Base-by-base conservation (phyloP, 108 stramenopile genomes). In the Discostella pseudostelligera region DNA sequence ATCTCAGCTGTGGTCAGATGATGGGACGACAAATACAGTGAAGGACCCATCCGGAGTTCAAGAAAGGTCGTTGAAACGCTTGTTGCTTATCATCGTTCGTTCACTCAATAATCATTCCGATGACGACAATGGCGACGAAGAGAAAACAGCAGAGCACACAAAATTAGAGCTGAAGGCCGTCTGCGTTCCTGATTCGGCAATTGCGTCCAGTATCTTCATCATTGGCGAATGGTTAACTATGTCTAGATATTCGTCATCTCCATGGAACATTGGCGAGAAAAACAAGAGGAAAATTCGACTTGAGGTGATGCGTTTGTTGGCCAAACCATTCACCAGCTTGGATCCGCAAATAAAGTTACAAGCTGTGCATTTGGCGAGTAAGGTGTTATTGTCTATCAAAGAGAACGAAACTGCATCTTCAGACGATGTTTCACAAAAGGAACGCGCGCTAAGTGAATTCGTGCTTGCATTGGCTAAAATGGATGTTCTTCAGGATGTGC, bases 381-480 rank as follows among this genome's bases (percentile, higher is more conserved):
- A 97, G 62, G 50, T 97, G 17, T 49, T 87, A 39, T 36, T 87
- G 32, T 39, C 60, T 59, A 59, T 63, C 51, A 73, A 62, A 26
- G 59, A 60, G 46, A 60, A 67, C 45, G 29, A 40, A 45, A 19
- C 50, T 19, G 20, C 59, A 19, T 68, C 62, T 17, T 66, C 65
- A 53, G 54, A 55, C 12, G 8, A 55, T 17, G 8, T 6, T 24
- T 32, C 42, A 8, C 9, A 4, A 35, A 37, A 62, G 47, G 84
- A 86, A 55, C 40, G 36, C 16, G 69, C 69, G 9, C 42, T 98
- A 8, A 85, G 94, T 49, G 89, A 96, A 55, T 95, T 94, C 54
- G 88, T 99, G 54, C 71, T 99, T 53, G 88, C 98, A 16, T 79
- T 99, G 82, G 96, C 92, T 20, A 82, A 95, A 16, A 78, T 92